Conservation (phyloP, 495 filamentous ascomycete genomes). For the Extremus antarcticus region DNA sequence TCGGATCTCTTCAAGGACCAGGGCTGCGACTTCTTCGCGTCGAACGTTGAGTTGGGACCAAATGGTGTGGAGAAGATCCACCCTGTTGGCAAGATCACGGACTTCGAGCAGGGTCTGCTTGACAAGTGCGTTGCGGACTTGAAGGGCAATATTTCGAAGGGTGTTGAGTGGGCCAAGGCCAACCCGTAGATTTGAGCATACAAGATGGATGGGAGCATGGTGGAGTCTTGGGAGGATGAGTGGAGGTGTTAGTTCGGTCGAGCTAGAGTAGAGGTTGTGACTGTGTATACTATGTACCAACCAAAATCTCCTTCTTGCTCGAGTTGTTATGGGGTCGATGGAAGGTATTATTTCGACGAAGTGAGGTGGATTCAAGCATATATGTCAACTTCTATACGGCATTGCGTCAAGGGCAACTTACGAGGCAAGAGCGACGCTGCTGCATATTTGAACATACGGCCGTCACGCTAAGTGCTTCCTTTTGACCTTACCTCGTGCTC, state of each 20-base stretch:
- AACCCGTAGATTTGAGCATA: slow-evolving; percentile 43
- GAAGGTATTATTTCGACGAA: no score
- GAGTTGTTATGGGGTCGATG: no score
- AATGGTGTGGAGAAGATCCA: slow-evolving; percentile 91
- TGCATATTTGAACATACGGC: no score
- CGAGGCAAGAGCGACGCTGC: no score
- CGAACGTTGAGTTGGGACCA: slow-evolving; percentile 85
- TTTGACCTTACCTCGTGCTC: no score
- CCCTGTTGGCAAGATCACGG: slow-evolving; percentile 68
- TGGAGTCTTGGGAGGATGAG: no score
- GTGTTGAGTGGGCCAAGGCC: slow-evolving; percentile 55
- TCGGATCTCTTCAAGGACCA: slow-evolving; percentile 95
- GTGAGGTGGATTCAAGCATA: no score
- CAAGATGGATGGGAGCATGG: not conserved
- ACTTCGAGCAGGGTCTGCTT: slow-evolving; percentile 79
- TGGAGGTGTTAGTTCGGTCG: no score
- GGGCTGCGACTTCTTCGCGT: slow-evolving; percentile 91
- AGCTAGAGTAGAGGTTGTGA: not conserved
- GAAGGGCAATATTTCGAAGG: slow-evolving; percentile 80
- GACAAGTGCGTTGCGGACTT: slow-evolving; percentile 75
- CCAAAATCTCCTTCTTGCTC: no score
- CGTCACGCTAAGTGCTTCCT: no score
- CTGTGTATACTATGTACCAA: not conserved
- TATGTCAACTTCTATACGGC: no score
- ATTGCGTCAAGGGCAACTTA: no score